Conservation (phyloP, 805 yeast genomes). For the Saccharomycopsis amapae region DNA sequence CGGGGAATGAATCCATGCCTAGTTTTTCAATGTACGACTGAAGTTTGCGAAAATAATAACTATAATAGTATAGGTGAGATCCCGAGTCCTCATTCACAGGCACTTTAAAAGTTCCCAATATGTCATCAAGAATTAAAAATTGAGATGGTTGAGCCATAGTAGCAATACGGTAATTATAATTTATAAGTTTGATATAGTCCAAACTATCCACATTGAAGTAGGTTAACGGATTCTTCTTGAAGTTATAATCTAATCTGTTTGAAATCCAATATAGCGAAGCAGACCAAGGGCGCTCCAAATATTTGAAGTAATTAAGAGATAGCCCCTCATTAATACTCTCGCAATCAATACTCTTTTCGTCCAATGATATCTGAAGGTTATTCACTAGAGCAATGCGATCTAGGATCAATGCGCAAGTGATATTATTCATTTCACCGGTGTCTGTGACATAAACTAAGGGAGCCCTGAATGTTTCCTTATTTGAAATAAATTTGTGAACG, state of each 20-base stretch:
- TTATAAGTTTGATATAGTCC: slow-evolving; percentile 1
- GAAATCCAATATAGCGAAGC: not conserved
- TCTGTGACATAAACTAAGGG: not conserved
- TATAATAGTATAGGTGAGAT: not conserved
- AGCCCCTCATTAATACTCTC: slow-evolving; percentile 2
- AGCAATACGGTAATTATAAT: not conserved
- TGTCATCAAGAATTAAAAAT: not conserved
- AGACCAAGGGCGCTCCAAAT: not conserved
- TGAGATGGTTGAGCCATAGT: not conserved
- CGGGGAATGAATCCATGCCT: not conserved
- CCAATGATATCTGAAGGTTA: not conserved
- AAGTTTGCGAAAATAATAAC: not conserved
- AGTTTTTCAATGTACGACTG: not conserved
- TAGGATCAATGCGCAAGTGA: not conserved
- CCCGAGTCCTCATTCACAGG: not conserved
- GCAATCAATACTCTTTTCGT: not conserved
- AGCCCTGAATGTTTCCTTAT: not conserved
- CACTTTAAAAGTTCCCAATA: not conserved
- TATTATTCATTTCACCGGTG: not conserved
- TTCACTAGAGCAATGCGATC: not conserved
- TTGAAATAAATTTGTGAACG: not conserved
- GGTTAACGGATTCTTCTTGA: not conserved
- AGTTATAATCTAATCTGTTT: slow-evolving; percentile 2
- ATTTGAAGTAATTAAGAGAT: not conserved
- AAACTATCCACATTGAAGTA: not conserved